A percentile compares a stretch with the other conserved stretches of the same genome.
Conservation (phyloP, 2,329 filamentous ascomycete species). For the Sarocladium strictum region DNA sequence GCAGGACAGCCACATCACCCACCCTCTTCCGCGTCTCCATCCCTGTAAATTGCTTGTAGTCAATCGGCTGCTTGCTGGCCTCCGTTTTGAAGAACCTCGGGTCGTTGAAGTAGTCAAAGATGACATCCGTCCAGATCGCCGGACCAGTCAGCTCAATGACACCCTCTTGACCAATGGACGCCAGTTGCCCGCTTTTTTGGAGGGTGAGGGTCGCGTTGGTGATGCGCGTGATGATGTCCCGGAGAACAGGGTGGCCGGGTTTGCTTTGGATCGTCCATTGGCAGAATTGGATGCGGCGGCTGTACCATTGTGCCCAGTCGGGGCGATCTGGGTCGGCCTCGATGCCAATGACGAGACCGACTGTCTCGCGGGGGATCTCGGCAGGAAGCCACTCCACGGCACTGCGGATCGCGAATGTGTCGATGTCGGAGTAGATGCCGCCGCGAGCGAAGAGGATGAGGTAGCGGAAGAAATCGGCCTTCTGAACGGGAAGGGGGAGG, state of each 20-base stretch:
- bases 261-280: slow-evolving; percentile 99
- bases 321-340: slow-evolving; percentile 90
- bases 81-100: slow-evolving; percentile 76
- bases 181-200: slow-evolving; percentile 62
- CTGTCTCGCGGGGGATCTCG: slow-evolving; percentile 65
- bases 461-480: slow-evolving; percentile 76
- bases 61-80: slow-evolving; percentile 62
- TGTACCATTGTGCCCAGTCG: slow-evolving; percentile 96
- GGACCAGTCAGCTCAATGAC: slow-evolving; percentile 94
- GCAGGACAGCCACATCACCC: slow-evolving; percentile 87
- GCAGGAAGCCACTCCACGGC: slow-evolving; percentile 83
- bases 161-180: slow-evolving; percentile 48
- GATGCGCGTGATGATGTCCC: slow-evolving; percentile 81
- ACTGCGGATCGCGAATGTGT: slow-evolving; percentile 78
- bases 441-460: slow-evolving; percentile 58
- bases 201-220: slow-evolving; percentile 73
- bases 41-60: slow-evolving; percentile 83
- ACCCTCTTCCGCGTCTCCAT: slow-evolving; percentile 80
- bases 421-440: slow-evolving; percentile 81
- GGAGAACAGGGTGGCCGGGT: slow-evolving; percentile 84
- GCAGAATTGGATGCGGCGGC: slow-evolving; percentile 92
- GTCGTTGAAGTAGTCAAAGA: slow-evolving; percentile 94
- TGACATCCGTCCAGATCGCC: slow-evolving; percentile 84
- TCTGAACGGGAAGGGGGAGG: slow-evolving; percentile 67
- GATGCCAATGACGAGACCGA: slow-evolving; percentile 89